These are phyloP conservation scores for Nannizzia gypsea DNA, from an alignment of 2,329 filamentous ascomycete species.

Conservation along the genomic window DNA sequence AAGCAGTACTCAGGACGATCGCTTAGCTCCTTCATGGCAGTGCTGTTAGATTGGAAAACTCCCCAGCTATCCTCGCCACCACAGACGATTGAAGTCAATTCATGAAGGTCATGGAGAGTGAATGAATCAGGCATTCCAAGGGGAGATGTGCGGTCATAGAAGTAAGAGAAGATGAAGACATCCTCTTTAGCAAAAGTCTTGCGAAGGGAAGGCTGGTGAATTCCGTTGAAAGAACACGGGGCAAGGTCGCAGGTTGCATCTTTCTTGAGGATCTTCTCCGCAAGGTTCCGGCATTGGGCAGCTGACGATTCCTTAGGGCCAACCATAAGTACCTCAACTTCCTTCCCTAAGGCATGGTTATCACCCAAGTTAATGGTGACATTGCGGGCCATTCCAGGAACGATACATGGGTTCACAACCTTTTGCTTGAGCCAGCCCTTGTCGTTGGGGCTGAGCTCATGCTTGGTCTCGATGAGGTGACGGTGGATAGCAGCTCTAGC, in stretches of 20 bases:
- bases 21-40: slow-evolving; percentile 65
- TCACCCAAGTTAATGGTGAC: slow-evolving; percentile 60
- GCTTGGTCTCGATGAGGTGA: slow-evolving; percentile 58
- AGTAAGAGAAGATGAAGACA: slow-evolving; percentile 94
- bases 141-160: slow-evolving; percentile 86
- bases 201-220: slow-evolving; percentile 81
- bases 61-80: slow-evolving; percentile 66
- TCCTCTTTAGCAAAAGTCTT: slow-evolving; percentile 90
- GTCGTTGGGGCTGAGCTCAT: slow-evolving; percentile 49
- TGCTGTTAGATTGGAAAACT: slow-evolving; percentile 62
- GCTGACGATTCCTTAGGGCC: slow-evolving; percentile 60
- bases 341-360: slow-evolving; percentile 52
- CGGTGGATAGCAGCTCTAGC: slow-evolving; percentile 79
- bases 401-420: slow-evolving; percentile 75
- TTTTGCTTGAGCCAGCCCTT: slow-evolving; percentile 58
- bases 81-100: slow-evolving; percentile 76
- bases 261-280: slow-evolving; percentile 85
- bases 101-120: slow-evolving; percentile 78
- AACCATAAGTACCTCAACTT: slow-evolving; percentile 69
- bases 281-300: slow-evolving; percentile 77
- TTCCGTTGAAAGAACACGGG: slow-evolving; percentile 96
- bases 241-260: slow-evolving; percentile 67
- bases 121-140: slow-evolving; percentile 98
- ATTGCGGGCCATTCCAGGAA: slow-evolving; percentile 62
- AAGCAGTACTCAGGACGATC: slow-evolving; percentile 84